Percentiles rank a stretch among this genome's conserved stretches.
Evolutionary conservation across 116 monocot genomes (phyloP).

Genomic region (Phalaenopsis hybrid): DNA sequence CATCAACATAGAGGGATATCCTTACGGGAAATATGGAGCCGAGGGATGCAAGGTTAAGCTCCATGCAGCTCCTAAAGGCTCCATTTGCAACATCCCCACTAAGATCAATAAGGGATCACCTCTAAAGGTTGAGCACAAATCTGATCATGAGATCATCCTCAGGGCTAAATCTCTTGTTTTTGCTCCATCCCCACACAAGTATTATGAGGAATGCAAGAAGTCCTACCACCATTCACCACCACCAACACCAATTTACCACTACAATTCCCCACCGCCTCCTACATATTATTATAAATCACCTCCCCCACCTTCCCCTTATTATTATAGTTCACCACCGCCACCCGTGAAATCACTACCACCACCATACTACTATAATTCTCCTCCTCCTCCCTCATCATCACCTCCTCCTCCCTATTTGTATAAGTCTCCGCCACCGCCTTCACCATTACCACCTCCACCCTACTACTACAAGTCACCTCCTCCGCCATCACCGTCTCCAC

Average conservation of each 20-base stretch:
- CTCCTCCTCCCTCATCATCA: slow-evolving; percentile 15
- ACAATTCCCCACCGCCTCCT: slow-evolving; percentile 17
- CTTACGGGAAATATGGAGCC: slow-evolving; percentile 22
- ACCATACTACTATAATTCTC: slow-evolving; percentile 18
- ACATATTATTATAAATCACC: slow-evolving; percentile 1
- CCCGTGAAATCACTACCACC: slow-evolving; percentile 16
- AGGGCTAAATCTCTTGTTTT: slow-evolving; percentile 35
- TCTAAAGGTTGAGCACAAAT: slow-evolving; percentile 16
- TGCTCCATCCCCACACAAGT: slow-evolving; percentile 22
- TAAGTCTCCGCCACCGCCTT: slow-evolving; percentile 5
- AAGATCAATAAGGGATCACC: slow-evolving; percentile 16
- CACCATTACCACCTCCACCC: slow-evolving; percentile 15
- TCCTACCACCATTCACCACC: slow-evolving; percentile 16
- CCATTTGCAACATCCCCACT: slow-evolving; percentile 30
- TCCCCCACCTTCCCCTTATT: slow-evolving; percentile 25
- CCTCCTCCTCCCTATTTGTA: slow-evolving; percentile 11
- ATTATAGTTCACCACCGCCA: slow-evolving; percentile 16
- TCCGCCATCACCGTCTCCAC: too few relatives aligned
- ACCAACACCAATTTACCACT: neutral
- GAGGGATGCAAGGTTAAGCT: slow-evolving; percentile 40
- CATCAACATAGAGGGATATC: slow-evolving; percentile 9
- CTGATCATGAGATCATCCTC: slow-evolving; percentile 20
- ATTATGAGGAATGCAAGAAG: slow-evolving; percentile 29
- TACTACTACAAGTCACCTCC: neutral
- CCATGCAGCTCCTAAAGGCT: slow-evolving; percentile 35